Percentiles rank a stretch among this genome's conserved stretches.
Conservation (phyloP, 2,329 filamentous ascomycete genomes). For the Xylaria arbuscula region DNA sequence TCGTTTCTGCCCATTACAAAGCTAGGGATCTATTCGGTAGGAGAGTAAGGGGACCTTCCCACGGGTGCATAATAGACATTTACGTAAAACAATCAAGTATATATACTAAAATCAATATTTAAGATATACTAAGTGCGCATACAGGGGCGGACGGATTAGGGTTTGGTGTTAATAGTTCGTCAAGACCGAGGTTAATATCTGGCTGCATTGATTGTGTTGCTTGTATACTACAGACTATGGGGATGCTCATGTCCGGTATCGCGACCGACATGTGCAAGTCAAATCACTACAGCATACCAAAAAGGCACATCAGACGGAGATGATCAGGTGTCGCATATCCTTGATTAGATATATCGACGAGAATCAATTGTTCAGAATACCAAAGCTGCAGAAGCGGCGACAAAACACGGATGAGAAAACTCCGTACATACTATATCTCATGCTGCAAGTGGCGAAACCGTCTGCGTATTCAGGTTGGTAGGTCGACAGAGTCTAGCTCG, state of each 20-base stretch:
- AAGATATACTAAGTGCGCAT: too few species aligned
- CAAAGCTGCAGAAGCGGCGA: too few species aligned
- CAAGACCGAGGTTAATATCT: not conserved
- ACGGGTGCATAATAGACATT: slow-evolving; percentile 1
- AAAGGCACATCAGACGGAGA: not conserved
- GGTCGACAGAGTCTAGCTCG: not conserved
- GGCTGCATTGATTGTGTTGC: not conserved
- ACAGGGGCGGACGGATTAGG: not conserved
- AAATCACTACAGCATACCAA: too few species aligned
- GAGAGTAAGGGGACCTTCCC: not conserved
- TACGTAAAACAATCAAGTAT: not conserved
- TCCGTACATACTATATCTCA: not conserved
- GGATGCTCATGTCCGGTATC: not conserved
- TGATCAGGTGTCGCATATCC: not conserved
- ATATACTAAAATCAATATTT: not conserved
- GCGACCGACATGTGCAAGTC: not conserved
- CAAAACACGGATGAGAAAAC: not conserved
- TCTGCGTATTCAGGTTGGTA: not conserved
- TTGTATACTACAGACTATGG: not conserved
- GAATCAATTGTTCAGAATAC: not conserved
- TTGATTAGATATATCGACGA: not conserved
- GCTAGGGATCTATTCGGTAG: not conserved
- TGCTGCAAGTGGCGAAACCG: not conserved
- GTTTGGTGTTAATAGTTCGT: not conserved
- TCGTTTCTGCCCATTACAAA: not conserved